Evolutionary conservation across 2,329 filamentous ascomycete genomes (phyloP).

Genomic region (Claviceps maximensis): DNA sequence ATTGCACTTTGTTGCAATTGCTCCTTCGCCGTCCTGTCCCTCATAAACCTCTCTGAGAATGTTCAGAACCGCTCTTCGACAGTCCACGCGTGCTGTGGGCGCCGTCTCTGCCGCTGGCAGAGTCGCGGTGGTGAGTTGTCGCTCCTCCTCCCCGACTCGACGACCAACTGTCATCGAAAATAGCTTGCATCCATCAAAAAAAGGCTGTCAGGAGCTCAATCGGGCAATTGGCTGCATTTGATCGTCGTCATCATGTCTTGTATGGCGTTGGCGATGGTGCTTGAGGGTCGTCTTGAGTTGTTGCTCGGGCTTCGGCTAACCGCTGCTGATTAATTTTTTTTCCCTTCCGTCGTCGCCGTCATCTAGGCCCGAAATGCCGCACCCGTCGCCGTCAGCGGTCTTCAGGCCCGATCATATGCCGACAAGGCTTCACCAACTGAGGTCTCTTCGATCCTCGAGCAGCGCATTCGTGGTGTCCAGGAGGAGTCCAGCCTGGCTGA

Average conservation of each 20-base stretch:
- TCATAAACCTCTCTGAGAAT: slow-evolving; percentile 49
- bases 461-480: slow-evolving; percentile 96
- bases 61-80: slow-evolving; percentile 97
- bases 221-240: slow-evolving; percentile 13
- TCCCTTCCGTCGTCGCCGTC: slow-evolving; percentile 28
- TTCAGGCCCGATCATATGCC: slow-evolving; percentile 68
- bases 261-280: slow-evolving; percentile 5
- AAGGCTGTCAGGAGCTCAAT: slow-evolving; percentile 22
- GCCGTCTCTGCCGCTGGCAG: slow-evolving; percentile 85
- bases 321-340: slow-evolving; percentile 12
- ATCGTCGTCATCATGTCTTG: background rate
- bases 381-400: slow-evolving; percentile 58
- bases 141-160: slow-evolving; percentile 25
- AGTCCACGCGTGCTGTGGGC: slow-evolving; percentile 89
- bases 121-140: slow-evolving; percentile 81
- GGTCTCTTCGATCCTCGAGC: slow-evolving; percentile 98
- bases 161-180: slow-evolving; percentile 33
- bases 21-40: slow-evolving; percentile 38
- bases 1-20: slow-evolving; percentile 53
- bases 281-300: slow-evolving; percentile 15
- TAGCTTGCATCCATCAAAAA: slow-evolving; percentile 19
- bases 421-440: slow-evolving; percentile 92
- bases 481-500: slow-evolving; percentile 94
- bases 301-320: slow-evolving; percentile 40
- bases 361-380: slow-evolving; percentile 69